Base-by-base conservation (phyloP, 2,329 filamentous ascomycete species). In the Leptosphaerulina australis region DNA sequence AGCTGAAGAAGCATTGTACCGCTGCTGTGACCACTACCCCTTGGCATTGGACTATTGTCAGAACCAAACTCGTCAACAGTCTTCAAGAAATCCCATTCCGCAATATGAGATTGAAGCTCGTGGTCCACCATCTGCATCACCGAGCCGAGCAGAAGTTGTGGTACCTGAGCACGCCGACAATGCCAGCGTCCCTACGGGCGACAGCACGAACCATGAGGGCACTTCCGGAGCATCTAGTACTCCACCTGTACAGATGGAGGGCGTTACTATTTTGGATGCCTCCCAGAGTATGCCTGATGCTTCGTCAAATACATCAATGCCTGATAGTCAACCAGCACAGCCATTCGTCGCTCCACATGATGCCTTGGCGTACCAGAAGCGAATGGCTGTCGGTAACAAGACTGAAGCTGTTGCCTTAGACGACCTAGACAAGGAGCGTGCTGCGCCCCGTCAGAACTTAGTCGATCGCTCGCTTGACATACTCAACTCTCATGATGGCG, bases 381-480 rank as follows among this genome's bases (percentile, higher is more conserved):
- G 67, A 9, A 69, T 67, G 59, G 55, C 60, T 22, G 55, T 57
- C 34, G 68, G 67, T 5, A 74, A 74, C 34, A 54, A 60, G 5
- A 56, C 66, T 12, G 71, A 76, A 2, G 70, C 73, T 43, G 72
- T 85, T 24, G 88, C 88, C 0, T 80, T 91, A 49, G 90, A 97
- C 50, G 88, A 91, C 58, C 79, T 99, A 5, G 90, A 96, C 55
- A 82, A 83, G 25, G 83, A 90, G 69, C 86, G 94, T 35, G 79
- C 82, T 4, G 81, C 80, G n/a, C 78, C 97, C 30, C 84, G 90
- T 29, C 80, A 84, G 15, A 87, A 90, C 47, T 75, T 97, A 45
- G 92, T 97, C 51, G 92, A 97, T 62, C 88, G 91, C 50, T 96
- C 90, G 58, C 79, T 99, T 17, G 92, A 97, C 64, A 86, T 97